Evolutionary conservation across 805 yeast genomes (phyloP), one percentile per base, ranked within the genome.

Genomic region (Hyphopichia homilentoma): DNA sequence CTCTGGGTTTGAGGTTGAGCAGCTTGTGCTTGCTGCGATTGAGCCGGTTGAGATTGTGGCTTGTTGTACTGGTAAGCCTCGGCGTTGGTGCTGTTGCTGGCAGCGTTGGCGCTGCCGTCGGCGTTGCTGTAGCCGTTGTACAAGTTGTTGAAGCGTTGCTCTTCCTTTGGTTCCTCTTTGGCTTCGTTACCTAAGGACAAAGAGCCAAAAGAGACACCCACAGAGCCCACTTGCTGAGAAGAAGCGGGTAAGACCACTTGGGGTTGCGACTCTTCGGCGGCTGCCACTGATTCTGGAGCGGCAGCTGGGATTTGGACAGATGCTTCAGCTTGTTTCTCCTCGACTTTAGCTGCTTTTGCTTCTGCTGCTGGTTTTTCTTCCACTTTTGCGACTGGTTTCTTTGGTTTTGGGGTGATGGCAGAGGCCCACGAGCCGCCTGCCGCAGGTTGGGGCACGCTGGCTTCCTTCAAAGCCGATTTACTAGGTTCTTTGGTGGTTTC

Each of bases 341-440:
- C 97, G 36, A 90, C 81, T n/a, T 65, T 57, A 13, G 35, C 35
- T 32, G 36, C 38, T 34, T 32, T 36, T 17, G 33, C 17, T 27
- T 32, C 37, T 13, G 23, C 31, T 15, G 29, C 13, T 9, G 32
- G 20, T 25, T 21, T 45, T 83, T 90, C 89, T 2, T 89, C 90
- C 52, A 88, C 70, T 16, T 54, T 74, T 44, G 81, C 89, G 8
- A 54, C 67, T 30, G 39, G 40, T 34, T 33, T 44, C 35, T 57
- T 56, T 30, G 62, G 57, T 46, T 63, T 64, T 25, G 70, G 71
- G 34, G 69, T 59, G 32, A 81, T 80, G 46, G 81, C 75, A 12
- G 88, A 75, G 19, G 87, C 86, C 84, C 87, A 81, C 4, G 86
- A 68, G 48, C 68, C 64, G 43, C 65, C 54, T n/a, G n/a, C n/a